These are phyloP conservation scores for Lasiodiplodia gonubiensis DNA, from an alignment of 2,329 filamentous ascomycete species.

Conservation along the genomic window DNA sequence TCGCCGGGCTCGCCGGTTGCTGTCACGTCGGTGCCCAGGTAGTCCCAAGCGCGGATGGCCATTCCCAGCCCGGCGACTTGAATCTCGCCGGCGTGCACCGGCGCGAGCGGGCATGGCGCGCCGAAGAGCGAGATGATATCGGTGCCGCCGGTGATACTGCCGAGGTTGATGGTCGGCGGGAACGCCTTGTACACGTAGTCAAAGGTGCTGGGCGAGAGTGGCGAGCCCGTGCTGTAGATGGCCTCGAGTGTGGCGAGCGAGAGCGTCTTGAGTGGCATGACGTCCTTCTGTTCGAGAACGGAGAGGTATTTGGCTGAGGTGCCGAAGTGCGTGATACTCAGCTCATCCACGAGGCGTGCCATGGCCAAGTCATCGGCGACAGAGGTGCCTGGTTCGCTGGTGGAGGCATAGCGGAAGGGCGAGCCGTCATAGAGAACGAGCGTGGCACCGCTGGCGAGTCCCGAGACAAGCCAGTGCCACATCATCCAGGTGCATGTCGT, in stretches of 20 bases:
- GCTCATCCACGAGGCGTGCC: conserved; percentile 78
- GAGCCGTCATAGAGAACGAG: conserved; percentile 91
- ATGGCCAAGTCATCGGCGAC: conserved; percentile 78
- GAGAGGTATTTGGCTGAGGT: conserved; percentile 94
- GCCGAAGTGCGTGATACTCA: conserved; percentile 89
- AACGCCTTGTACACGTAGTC: conserved; percentile 86
- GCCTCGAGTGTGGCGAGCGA: conserved; percentile 68
- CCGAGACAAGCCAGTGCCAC: conserved; percentile 97
- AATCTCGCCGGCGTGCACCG: conserved; percentile 58
- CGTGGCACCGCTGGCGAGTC: conserved; percentile 80
- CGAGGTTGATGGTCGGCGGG: conserved; percentile 79
- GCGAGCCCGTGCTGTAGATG: conserved; percentile 93
- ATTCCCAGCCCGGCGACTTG: conserved; percentile 58
- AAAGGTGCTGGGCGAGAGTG: conserved; percentile 91
- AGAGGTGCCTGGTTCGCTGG: conserved; percentile 53
- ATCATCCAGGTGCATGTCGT: conserved; percentile 99
- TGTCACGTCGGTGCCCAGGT: conserved; percentile 63
- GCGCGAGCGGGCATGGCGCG: conserved; percentile 67
- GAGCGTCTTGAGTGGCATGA: conserved; percentile 65
- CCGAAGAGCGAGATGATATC: conserved; percentile 97
- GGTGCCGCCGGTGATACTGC: conserved; percentile 92
- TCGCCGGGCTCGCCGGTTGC: conserved; percentile 76
- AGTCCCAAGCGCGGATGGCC: conserved; percentile 57
- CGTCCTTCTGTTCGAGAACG: conserved; percentile 78
- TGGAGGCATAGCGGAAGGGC: conserved; percentile 67